These are phyloP conservation scores for Amaranthus cruentus DNA, from an alignment of 148 eudicot species.

Conservation along the genomic window DNA sequence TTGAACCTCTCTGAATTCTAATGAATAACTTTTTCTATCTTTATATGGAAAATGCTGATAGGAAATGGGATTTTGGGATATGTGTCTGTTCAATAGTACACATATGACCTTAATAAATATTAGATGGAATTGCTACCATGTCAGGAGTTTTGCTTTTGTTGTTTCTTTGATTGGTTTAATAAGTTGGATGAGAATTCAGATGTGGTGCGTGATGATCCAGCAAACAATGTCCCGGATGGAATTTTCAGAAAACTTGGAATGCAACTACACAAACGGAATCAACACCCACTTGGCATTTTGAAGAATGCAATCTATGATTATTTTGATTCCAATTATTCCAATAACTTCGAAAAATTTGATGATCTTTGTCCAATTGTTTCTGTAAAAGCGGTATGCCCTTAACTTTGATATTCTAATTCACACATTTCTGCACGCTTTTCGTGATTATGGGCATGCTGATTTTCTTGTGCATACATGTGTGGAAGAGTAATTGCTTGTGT, in stretches of 20 bases:
- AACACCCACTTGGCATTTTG: conserved; percentile 86
- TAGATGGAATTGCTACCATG: conserved; percentile 4
- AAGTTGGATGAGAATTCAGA: conserved; percentile 40
- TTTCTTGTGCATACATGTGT: not conserved
- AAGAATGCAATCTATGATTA: conserved; percentile 88
- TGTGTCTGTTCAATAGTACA: not conserved
- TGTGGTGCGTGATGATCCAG: conserved; percentile 84
- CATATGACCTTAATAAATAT: too few species aligned
- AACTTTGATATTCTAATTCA: not conserved
- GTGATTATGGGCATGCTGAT: not conserved
- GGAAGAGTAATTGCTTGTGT: not conserved
- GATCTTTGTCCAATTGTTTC: conserved; percentile 62
- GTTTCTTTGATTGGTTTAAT: conserved; percentile 2
- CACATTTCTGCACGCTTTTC: not conserved
- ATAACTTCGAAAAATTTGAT: conserved; percentile 79
- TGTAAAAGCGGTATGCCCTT: conserved; percentile 30
- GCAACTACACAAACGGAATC: conserved; percentile 78
- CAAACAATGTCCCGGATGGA: conserved; percentile 89
- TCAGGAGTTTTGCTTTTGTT: not conserved
- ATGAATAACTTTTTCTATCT: not conserved
- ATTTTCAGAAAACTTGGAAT: conserved; percentile 86
- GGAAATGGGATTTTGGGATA: not conserved
- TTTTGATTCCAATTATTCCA: conserved; percentile 64
- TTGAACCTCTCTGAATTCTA: too few species aligned
- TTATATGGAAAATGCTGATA: conserved; percentile 1